Conservation (phyloP, 345 rosid genomes). For the Eucalyptus virginea region DNA sequence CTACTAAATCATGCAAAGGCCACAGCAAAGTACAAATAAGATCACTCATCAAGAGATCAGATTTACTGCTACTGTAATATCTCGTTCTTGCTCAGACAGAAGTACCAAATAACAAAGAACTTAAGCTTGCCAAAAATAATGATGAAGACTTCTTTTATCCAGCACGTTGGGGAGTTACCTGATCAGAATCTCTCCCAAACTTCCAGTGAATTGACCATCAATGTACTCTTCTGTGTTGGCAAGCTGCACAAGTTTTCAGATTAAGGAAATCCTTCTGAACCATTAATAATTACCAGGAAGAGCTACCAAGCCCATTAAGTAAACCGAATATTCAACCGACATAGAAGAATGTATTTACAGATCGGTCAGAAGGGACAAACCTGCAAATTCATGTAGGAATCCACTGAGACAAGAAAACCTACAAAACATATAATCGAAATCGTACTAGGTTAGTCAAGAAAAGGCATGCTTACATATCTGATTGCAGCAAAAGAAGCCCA, state of each 20-base stretch:
- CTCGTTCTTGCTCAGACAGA: not conserved
- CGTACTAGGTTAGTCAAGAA: not conserved
- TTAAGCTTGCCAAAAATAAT: not conserved
- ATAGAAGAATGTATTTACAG: not conserved
- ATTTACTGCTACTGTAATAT: not conserved
- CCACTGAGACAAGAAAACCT: slow-evolving; percentile 93
- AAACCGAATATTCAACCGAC: not conserved
- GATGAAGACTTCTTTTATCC: not conserved
- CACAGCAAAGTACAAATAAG: not conserved
- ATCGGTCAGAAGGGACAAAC: slow-evolving; percentile 5
- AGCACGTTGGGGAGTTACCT: slow-evolving; percentile 23
- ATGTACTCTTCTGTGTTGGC: slow-evolving; percentile 86
- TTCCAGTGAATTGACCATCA: slow-evolving; percentile 83
- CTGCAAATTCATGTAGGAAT: slow-evolving; percentile 98
- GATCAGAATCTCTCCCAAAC: slow-evolving; percentile 84
- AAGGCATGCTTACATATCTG: not conserved
- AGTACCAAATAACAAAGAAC: not conserved
- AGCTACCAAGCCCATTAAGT: not conserved
- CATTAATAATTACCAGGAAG: not conserved
- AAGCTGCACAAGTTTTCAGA: slow-evolving; percentile 26
- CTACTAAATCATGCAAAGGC: not conserved
- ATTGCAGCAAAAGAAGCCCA: not conserved
- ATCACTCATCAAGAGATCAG: not conserved
- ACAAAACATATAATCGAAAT: not conserved
- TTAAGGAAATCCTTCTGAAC: not conserved